Conservation (phyloP, 23 red algal genomes). For the Gracilariopsis chorda region DNA sequence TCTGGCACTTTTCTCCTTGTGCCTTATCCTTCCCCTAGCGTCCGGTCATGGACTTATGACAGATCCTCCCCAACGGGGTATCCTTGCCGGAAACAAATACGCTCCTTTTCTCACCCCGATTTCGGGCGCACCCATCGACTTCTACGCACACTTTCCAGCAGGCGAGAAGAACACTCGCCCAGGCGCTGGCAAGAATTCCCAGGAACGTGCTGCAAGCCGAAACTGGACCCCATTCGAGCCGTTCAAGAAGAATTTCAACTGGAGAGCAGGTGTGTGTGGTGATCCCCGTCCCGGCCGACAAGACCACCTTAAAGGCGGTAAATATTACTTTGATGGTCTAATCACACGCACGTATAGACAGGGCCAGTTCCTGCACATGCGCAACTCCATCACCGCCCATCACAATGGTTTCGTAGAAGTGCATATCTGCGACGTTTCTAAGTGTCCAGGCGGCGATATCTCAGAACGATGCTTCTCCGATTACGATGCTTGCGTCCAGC, state of each 20-base stretch:
- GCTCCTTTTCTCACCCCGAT: not conserved
- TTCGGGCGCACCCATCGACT: slow-evolving; percentile 5
- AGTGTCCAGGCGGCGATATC: slow-evolving; percentile 62
- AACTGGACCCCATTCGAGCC: slow-evolving; percentile 58
- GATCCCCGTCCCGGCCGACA: not conserved
- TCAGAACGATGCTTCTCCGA: slow-evolving; percentile 14
- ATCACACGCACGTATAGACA: not conserved
- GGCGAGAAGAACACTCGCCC: slow-evolving; percentile 28
- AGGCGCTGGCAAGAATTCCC: slow-evolving; percentile 27
- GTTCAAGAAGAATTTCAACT: not conserved
- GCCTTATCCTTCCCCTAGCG: not conserved
- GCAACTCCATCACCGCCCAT: slow-evolving; percentile 5
- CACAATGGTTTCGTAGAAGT: slow-evolving; percentile 59
- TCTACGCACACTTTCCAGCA: slow-evolving; percentile 48
- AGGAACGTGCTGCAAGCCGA: slow-evolving; percentile 1
- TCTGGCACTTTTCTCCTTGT: no score
- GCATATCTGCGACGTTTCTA: slow-evolving; percentile 49
- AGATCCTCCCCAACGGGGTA: slow-evolving; percentile 29
- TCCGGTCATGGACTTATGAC: not conserved
- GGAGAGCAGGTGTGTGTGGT: slow-evolving; percentile 59
- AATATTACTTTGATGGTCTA: slow-evolving; percentile 33
- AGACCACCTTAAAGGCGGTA: slow-evolving; percentile 42
- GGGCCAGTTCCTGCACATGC: slow-evolving; percentile 18
- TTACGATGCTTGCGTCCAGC: not conserved
- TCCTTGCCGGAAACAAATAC: not conserved